phyloP scores from a whole-genome alignment of 768 basidiomycete species.

The Calocybe cyanea region DNA sequence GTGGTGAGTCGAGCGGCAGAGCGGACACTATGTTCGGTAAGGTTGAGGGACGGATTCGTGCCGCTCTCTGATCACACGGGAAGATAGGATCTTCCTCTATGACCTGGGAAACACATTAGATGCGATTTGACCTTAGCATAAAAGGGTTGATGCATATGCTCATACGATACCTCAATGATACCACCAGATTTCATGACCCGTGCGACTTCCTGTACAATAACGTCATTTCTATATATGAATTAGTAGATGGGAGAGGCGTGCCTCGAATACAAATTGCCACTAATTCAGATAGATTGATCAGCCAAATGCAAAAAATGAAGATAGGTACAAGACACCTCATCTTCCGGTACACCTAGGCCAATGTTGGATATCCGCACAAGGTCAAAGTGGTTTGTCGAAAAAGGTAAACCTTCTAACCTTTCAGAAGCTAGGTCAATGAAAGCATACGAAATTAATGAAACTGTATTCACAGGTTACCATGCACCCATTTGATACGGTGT shows the following conservation, averaged over 20 bases:
- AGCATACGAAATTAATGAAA: neutral
- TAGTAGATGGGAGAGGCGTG: conserved; percentile 12
- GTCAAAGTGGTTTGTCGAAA: conserved; percentile 54
- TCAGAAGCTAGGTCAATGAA: conserved; percentile 5
- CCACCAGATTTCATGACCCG: conserved; percentile 63
- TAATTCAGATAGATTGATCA: conserved; percentile 22
- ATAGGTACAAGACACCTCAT: conserved; percentile 40
- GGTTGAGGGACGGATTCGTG: conserved; percentile 7
- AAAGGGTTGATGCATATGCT: conserved; percentile 1
- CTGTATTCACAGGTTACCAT: conserved; percentile 57
- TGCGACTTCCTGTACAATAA: conserved; percentile 50
- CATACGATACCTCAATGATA: conserved; percentile 50
- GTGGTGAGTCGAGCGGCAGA: conserved; percentile 14
- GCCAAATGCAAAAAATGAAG: neutral
- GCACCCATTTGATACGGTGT: conserved; percentile 58
- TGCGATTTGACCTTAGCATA: conserved; percentile 2
- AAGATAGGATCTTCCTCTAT: conserved; percentile 75
- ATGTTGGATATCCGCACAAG: conserved; percentile 62
- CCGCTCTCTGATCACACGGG: conserved; percentile 37
- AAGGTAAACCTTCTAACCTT: conserved; percentile 66
- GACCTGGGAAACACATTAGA: conserved; percentile 37
- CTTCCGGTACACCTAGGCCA: conserved; percentile 68
- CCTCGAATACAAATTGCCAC: conserved; percentile 69
- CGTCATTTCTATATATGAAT: conserved; percentile 10
- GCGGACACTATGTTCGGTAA: conserved; percentile 16